These are phyloP conservation scores for Tolypocladium guangdongense DNA, from an alignment of 2,329 filamentous ascomycete genomes.

Conservation along the genomic window DNA sequence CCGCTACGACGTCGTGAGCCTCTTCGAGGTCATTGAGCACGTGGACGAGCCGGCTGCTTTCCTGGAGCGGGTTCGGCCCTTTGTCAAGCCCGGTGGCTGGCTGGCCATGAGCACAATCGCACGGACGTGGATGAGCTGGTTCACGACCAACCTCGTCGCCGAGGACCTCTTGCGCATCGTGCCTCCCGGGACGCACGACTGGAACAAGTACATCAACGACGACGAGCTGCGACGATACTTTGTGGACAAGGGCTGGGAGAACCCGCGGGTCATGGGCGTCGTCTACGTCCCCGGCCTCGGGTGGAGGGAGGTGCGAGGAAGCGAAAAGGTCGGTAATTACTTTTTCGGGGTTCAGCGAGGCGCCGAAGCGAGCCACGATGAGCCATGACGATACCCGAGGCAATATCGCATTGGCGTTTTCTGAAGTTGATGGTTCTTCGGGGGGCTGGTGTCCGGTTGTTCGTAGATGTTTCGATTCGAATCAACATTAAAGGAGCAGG, in stretches of 20 bases:
- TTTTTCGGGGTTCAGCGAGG: constrained; percentile 70
- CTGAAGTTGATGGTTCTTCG: no score
- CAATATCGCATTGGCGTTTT: no score
- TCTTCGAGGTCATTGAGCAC: constrained; percentile 96
- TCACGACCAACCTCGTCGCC: constrained; percentile 85
- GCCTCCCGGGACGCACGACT: constrained; percentile 88
- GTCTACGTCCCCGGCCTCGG: constrained; percentile 84
- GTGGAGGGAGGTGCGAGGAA: constrained; percentile 73
- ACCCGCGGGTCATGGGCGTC: constrained; percentile 60
- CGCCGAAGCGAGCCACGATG: not conserved
- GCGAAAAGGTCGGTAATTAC: constrained; percentile 87
- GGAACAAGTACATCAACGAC: constrained; percentile 90
- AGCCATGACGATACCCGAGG: not conserved
- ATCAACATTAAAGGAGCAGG: no score
- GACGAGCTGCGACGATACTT: constrained; percentile 57
- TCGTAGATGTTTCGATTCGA: no score
- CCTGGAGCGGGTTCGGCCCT: constrained; percentile 57
- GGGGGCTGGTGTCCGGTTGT: no score
- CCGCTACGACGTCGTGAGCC: constrained; percentile 67
- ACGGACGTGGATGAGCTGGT: constrained; percentile 76
- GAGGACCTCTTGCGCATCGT: constrained; percentile 84
- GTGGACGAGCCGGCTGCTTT: constrained; percentile 68
- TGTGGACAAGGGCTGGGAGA: constrained; percentile 45
- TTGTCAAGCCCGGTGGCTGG: constrained; percentile 88
- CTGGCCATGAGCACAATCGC: constrained; percentile 87